A percentile compares a stretch with the other conserved stretches of the same genome.
These are phyloP conservation scores for Corymbia calophylla DNA, from an alignment of 441 rosid genomes.

Conservation along the genomic window DNA sequence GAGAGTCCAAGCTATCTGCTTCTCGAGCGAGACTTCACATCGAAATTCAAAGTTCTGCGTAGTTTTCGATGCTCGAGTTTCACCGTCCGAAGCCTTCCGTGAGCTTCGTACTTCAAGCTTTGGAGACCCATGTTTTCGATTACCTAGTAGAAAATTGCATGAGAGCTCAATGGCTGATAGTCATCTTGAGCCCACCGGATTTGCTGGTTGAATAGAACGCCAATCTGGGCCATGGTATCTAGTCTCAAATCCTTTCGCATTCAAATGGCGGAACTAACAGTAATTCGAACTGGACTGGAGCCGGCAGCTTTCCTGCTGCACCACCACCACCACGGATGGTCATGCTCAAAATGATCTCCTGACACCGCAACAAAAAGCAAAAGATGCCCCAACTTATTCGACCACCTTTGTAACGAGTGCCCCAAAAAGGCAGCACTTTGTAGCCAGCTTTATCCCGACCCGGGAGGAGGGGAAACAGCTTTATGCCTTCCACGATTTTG, in stretches of 20 bases:
- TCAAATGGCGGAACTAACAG: background rate
- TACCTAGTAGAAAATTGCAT: background rate
- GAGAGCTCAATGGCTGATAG: background rate
- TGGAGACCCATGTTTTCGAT: background rate
- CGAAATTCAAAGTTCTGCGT: background rate
- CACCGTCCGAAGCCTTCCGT: no score
- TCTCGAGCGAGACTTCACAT: background rate
- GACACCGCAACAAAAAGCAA: conserved; percentile 5
- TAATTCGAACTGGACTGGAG: conserved; percentile 4
- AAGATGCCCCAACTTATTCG: background rate
- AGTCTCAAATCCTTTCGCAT: background rate
- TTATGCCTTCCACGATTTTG: background rate
- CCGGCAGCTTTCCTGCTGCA: background rate
- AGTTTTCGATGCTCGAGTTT: background rate
- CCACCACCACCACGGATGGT: background rate
- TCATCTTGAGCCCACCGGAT: background rate
- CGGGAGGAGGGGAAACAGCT: background rate
- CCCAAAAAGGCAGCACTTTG: background rate
- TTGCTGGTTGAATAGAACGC: background rate
- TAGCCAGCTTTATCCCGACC: background rate
- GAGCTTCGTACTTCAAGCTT: background rate
- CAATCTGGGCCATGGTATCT: background rate
- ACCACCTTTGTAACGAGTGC: background rate
- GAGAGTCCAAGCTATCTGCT: background rate
- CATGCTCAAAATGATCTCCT: conserved; percentile 1